These are phyloP conservation scores for Sporothrix sp. DNA, from an alignment of 2,329 filamentous ascomycete species.

Conservation along the genomic window DNA sequence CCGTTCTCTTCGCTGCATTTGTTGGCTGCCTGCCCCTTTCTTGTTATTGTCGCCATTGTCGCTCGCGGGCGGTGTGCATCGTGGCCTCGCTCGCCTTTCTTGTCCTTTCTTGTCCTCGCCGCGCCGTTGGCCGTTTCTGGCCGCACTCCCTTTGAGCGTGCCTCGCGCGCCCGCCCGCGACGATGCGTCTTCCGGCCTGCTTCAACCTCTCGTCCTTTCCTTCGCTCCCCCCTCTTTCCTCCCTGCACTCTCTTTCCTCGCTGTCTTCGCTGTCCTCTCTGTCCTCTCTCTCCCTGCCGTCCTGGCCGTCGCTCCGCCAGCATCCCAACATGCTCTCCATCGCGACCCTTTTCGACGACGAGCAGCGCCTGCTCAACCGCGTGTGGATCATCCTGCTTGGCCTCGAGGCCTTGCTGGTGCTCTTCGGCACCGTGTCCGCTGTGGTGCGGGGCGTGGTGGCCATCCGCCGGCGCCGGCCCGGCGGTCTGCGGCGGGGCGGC, in stretches of 20 bases:
- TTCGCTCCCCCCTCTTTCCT: background rate
- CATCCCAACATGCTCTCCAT: slow-evolving; percentile 16
- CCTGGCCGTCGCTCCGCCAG: background rate
- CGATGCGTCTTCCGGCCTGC: slow-evolving; percentile 4
- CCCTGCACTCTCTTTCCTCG: no score
- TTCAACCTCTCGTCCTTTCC: background rate
- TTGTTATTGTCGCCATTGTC: background rate
- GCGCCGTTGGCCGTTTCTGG: no score
- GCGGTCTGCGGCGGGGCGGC: background rate
- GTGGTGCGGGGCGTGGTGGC: slow-evolving; percentile 10
- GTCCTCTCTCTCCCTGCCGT: background rate
- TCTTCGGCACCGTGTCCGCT: slow-evolving; percentile 14
- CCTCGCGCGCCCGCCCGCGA: background rate
- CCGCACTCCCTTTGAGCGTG: no score
- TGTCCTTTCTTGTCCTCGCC: no score
- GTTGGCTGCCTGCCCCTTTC: background rate
- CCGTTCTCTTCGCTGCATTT: background rate
- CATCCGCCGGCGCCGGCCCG: slow-evolving; percentile 6
- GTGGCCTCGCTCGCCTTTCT: background rate
- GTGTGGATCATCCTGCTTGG: slow-evolving; percentile 24
- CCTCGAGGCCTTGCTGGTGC: slow-evolving; percentile 23
- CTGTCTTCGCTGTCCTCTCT: background rate
- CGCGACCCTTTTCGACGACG: slow-evolving; percentile 19
- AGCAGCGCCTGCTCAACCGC: slow-evolving; percentile 24
- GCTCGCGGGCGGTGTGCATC: background rate